phyloP scores from a whole-genome alignment of 768 basidiomycete genomes.

The Pisolithus tinctorius region DNA sequence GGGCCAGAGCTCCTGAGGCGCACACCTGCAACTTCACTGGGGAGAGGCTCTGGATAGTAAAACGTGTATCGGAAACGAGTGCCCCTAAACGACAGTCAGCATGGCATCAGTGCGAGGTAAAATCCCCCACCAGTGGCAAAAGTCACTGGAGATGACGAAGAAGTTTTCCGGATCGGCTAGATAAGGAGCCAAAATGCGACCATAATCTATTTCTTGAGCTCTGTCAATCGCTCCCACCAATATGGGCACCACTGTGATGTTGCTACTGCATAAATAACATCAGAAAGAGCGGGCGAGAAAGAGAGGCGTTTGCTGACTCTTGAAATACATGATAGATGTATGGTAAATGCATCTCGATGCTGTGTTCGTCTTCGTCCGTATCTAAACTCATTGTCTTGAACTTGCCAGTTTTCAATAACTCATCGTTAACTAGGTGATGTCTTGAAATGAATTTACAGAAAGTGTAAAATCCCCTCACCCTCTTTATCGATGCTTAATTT shows the following conservation, averaged over 20 bases:
- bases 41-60: constrained; percentile 67
- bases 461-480: constrained; percentile 42
- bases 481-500: constrained; percentile 70
- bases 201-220: constrained; percentile 54
- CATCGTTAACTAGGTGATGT: constrained; percentile 48
- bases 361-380: constrained; percentile 92
- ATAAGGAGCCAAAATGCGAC: constrained; percentile 72
- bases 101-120: not conserved
- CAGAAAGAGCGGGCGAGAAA: constrained; percentile 1
- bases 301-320: constrained; percentile 40
- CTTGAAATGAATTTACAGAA: not conserved
- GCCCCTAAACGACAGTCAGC: constrained; percentile 48
- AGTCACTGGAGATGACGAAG: constrained; percentile 91
- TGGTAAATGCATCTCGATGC: constrained; percentile 96
- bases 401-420: constrained; percentile 56
- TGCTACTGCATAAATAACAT: constrained; percentile 35
- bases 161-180: constrained; percentile 73
- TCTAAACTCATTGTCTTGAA: constrained; percentile 61
- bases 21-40: constrained; percentile 38
- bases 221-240: constrained; percentile 75
- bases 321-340: constrained; percentile 82
- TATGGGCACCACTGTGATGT: constrained; percentile 84
- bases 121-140: constrained; percentile 84
- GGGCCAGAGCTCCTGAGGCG: constrained; percentile 41
- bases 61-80: constrained; percentile 80